Percentiles rank a stretch among this genome's conserved stretches.
Evolutionary conservation across 2,329 filamentous ascomycete species (phyloP).

Genomic region (Hypomyces perniciosus): DNA sequence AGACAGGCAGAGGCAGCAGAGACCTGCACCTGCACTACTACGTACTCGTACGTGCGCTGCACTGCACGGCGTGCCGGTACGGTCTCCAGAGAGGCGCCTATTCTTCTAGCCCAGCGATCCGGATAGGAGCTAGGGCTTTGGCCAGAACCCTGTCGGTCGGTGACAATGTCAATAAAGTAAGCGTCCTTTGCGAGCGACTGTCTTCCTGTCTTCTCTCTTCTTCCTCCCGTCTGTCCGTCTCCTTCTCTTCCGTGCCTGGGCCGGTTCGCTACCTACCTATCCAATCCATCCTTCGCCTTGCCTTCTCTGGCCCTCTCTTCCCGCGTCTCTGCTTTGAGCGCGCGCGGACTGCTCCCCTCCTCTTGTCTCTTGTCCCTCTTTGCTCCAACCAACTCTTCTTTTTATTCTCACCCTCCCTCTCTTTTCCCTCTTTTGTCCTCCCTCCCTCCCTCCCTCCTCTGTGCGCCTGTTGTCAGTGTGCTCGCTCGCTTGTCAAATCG

Average conservation of each 20-base stretch:
- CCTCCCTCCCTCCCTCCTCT: conserved; percentile 14
- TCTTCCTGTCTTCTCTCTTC: conserved; percentile 12
- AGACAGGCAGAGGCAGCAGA: conserved; percentile 1
- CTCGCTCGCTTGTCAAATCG: conserved; percentile 17
- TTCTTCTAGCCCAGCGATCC: conserved; percentile 15
- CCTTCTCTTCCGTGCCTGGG: conserved; percentile 13
- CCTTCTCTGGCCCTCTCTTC: neutral
- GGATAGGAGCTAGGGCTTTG: conserved; percentile 26
- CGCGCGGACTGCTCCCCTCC: neutral
- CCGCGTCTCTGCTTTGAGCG: neutral
- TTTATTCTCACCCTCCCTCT: neutral
- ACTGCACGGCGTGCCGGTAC: conserved; percentile 12
- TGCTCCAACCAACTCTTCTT: neutral
- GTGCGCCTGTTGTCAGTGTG: conserved; percentile 18
- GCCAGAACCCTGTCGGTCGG: conserved; percentile 29
- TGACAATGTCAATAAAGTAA: conserved; percentile 52
- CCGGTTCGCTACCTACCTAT: neutral
- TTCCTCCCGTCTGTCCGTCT: conserved; percentile 8
- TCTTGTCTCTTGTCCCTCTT: neutral
- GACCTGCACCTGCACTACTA: conserved; percentile 1
- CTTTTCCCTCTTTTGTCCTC: neutral
- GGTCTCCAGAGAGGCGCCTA: conserved; percentile 3
- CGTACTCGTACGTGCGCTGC: neutral
- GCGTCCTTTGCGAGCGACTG: conserved; percentile 23
- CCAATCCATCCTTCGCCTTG: neutral